Conservation (phyloP, 768 basidiomycete genomes). For the Neoboletus brunneissimus region DNA sequence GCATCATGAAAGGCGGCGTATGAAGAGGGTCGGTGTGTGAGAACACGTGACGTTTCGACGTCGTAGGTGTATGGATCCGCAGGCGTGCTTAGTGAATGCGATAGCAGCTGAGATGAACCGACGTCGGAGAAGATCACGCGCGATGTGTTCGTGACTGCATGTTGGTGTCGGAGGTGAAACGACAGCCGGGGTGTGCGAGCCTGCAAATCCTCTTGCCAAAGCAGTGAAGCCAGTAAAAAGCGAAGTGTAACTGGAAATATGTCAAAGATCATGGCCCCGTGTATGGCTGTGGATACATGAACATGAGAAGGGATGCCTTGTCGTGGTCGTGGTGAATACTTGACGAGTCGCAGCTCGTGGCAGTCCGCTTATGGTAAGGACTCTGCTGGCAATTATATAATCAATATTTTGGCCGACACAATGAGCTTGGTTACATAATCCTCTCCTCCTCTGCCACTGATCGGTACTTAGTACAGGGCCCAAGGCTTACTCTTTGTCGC, state of each 20-base stretch:
- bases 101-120: conserved; percentile 30
- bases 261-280: conserved; percentile 18
- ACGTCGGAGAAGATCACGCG: conserved; percentile 60
- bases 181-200: conserved; percentile 40
- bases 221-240: conserved; percentile 39
- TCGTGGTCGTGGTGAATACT: background rate
- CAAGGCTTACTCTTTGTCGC: background rate
- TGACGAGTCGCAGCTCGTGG: too few relatives aligned
- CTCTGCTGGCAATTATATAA: too few relatives aligned
- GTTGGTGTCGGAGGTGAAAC: conserved; percentile 66
- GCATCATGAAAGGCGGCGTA: conserved; percentile 32
- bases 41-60: conserved; percentile 39
- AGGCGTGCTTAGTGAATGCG: conserved; percentile 23
- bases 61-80: conserved; percentile 37
- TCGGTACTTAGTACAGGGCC: too few relatives aligned
- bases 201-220: conserved; percentile 34
- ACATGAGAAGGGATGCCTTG: background rate
- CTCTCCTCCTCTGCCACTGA: too few relatives aligned
- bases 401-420: too few relatives aligned
- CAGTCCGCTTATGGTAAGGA: too few relatives aligned
- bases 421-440: too few relatives aligned
- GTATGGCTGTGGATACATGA: background rate
- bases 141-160: conserved; percentile 53
- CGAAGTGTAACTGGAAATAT: conserved; percentile 42
- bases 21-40: conserved; percentile 49